Conservation (phyloP, 352 stramenopile species). For the Pythium plurisporium region DNA sequence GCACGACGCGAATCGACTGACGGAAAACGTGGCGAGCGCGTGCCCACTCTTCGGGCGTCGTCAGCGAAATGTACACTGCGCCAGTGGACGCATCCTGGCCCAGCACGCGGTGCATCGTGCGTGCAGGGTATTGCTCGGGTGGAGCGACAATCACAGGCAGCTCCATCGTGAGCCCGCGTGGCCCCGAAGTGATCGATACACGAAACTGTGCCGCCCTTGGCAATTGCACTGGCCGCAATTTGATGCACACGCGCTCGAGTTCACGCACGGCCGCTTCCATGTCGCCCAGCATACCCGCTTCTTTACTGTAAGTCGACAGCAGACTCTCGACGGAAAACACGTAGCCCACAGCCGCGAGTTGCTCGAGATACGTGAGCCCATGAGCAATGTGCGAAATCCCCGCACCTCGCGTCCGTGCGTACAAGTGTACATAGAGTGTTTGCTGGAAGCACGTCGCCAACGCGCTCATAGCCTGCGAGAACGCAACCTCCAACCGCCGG, state of each 20-base stretch:
- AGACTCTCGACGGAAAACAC: constrained; percentile 82
- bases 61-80: constrained; percentile 61
- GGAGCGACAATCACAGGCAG: constrained; percentile 62
- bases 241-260: constrained; percentile 60
- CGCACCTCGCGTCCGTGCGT: constrained; percentile 36
- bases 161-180: constrained; percentile 60
- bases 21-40: constrained; percentile 60
- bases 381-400: constrained; percentile 12
- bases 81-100: constrained; percentile 71
- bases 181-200: constrained; percentile 62
- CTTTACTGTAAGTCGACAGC: constrained; percentile 82
- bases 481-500: constrained; percentile 76
- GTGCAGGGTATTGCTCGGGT: constrained; percentile 23
- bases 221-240: constrained; percentile 62
- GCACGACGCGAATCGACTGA: constrained; percentile 55
- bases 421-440: constrained; percentile 74
- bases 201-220: constrained; percentile 58
- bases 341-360: constrained; percentile 56
- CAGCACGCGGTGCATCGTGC: constrained; percentile 69
- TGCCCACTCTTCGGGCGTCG: constrained; percentile 37
- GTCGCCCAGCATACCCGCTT: constrained; percentile 81
- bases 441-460: constrained; percentile 85
- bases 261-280: constrained; percentile 79
- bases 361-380: constrained; percentile 66
- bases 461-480: constrained; percentile 75